Evolutionary conservation across 352 stramenopile species (phyloP), one percentile per base, ranked within the genome.

Genomic region (Peronospora destructor): DNA sequence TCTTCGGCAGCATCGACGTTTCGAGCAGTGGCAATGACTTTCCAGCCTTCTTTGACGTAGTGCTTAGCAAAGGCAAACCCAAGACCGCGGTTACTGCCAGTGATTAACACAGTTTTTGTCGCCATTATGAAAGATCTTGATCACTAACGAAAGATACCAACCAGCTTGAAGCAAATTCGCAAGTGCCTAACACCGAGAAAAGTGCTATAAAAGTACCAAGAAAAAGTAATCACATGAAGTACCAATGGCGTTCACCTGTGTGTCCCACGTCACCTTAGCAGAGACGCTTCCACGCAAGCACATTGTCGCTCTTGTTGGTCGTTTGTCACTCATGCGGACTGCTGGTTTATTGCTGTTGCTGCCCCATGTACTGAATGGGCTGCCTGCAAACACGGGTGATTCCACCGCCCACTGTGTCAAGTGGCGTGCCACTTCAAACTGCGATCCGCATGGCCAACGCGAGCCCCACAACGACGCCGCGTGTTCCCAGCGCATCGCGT

Each of bases 351-450:
- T 26, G 12, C 28, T 61, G 14, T 17, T 65, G 37, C 38, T 45
- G 1, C 17, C 38, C 23, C 25, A 12, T 4, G 6, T 59, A 16
- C 21, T 55, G 9, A 40, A 36, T 14, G 37, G 12, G 2, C 16
- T 57, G 43, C 36, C 50, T 2, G 32, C 8, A n/a, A 19, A 5
- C n/a, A 13, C 12, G 8, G 45, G 21, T 10, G 48, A 57, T 17
- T 52, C 50, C 12, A 23, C 51, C 38, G 60, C 56, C 6, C 40
- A 73, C 62, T 92, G 81, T 45, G 56, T 90, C 39, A 75, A 73
- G 39, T 92, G 77, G 77, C 74, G 81, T 34, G 74, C 81, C 3
- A 92, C 81, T 0, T 64, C 70, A 8, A 54, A 62, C 26, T 92
- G 81, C 47, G 76, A 90, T 49, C 76, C 78, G 10, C 76, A 88